Conservation (phyloP, 2,329 filamentous ascomycete genomes). For the Aspergillus sojae region DNA sequence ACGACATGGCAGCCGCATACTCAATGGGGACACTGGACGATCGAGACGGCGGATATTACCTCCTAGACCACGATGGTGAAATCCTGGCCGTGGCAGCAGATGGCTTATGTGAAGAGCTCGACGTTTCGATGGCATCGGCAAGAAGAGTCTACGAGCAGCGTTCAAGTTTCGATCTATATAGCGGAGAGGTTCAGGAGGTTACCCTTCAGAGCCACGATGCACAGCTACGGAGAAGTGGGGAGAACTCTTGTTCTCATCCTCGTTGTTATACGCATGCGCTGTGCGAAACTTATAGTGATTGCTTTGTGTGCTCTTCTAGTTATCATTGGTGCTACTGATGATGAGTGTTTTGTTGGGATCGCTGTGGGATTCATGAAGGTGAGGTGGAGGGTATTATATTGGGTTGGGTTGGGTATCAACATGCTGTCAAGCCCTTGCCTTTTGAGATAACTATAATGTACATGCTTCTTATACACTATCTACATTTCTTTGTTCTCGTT, state of each 20-base stretch:
- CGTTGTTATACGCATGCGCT: background rate
- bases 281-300: background rate
- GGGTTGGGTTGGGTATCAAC: too few relatives aligned
- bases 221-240: background rate
- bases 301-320: background rate
- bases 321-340: background rate
- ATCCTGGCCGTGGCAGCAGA: background rate
- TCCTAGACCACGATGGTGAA: background rate
- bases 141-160: background rate
- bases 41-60: background rate
- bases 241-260: background rate
- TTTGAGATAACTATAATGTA: too few relatives aligned
- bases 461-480: too few relatives aligned
- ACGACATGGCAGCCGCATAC: background rate
- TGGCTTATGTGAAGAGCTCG: background rate
- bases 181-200: background rate
- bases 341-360: background rate
- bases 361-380: background rate
- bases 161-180: background rate
- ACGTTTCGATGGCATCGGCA: background rate
- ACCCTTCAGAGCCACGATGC: background rate
- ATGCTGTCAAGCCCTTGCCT: too few relatives aligned
- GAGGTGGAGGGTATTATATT: too few relatives aligned
- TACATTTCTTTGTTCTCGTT: too few relatives aligned
- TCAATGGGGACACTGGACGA: background rate